phyloP scores from a whole-genome alignment of 441 rosid species.

The Jatropha podagrica region DNA sequence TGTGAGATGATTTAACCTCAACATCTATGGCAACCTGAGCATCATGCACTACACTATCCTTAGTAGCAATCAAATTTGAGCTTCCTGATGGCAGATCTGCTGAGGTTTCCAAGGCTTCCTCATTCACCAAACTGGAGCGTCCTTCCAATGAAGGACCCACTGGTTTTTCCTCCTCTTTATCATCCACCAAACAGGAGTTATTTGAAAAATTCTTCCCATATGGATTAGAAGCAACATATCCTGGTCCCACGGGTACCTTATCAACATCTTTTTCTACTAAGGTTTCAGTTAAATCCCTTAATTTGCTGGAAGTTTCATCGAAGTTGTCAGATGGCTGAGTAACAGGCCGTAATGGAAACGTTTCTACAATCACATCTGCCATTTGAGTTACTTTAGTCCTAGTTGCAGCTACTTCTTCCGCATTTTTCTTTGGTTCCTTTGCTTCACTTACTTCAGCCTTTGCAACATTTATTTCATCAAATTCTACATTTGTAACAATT shows the following conservation, averaged over 20 bases:
- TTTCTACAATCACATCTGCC: conserved; percentile 55
- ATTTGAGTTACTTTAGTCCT: conserved; percentile 34
- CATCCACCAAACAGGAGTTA: conserved; percentile 29
- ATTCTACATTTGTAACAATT: conserved; percentile 26
- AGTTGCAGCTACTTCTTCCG: conserved; percentile 20
- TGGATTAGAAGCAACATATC: conserved; percentile 20
- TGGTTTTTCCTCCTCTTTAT: conserved; percentile 20
- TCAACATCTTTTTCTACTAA: conserved; percentile 29
- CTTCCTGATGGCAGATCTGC: conserved; percentile 31
- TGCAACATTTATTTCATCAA: conserved; percentile 22
- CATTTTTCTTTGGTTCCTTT: conserved; percentile 19
- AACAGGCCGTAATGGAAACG: conserved; percentile 54
- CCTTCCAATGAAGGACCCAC: conserved; percentile 22
- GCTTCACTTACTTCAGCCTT: conserved; percentile 30
- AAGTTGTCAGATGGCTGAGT: conserved; percentile 26
- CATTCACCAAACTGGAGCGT: conserved; percentile 24
- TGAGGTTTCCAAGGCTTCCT: conserved; percentile 24
- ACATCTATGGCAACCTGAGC: conserved; percentile 23
- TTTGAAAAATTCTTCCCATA: conserved; percentile 22
- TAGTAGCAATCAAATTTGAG: conserved; percentile 20
- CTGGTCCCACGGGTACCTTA: conserved; percentile 29
- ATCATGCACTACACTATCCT: conserved; percentile 16
- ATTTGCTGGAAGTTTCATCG: conserved; percentile 27
- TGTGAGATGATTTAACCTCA: conserved; percentile 25
- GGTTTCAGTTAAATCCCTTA: conserved; percentile 26